Conservation (phyloP, 257 asterid genomes). For the Paraleonurus japonicus region DNA sequence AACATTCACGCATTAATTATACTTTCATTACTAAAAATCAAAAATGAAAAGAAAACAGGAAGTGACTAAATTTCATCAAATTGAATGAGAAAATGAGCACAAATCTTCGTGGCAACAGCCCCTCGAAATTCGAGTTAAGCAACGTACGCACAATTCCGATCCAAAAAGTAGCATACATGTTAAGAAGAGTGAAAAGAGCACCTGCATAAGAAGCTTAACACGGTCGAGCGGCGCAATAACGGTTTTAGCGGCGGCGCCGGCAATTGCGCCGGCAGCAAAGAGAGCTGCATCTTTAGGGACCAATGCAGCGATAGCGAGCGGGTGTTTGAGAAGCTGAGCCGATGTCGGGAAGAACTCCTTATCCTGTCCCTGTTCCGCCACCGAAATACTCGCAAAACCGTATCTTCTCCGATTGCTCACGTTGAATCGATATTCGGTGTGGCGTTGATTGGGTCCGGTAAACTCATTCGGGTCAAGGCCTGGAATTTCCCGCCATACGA, state of each 20-base stretch:
- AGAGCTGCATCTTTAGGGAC: constrained; percentile 69
- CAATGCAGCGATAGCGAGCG: constrained; percentile 65
- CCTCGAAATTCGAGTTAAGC: neutral
- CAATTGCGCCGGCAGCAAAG: constrained; percentile 76
- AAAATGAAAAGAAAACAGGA: neutral
- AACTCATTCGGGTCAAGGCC: constrained; percentile 36
- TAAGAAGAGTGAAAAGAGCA: neutral
- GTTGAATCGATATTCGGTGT: constrained; percentile 17
- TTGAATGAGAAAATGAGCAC: constrained; percentile 10
- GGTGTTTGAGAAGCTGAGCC: constrained; percentile 63
- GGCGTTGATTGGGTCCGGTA: constrained; percentile 33
- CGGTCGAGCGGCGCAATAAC: constrained; percentile 89
- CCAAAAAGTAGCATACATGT: neutral
- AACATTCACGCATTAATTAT: constrained; percentile 3
- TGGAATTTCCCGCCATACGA: constrained; percentile 47
- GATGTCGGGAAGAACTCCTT: constrained; percentile 44
- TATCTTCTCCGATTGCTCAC: constrained; percentile 23
- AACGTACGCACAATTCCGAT: neutral
- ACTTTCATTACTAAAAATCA: neutral
- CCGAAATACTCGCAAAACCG: constrained; percentile 54
- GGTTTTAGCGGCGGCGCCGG: constrained; percentile 72
- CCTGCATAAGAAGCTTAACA: constrained; percentile 85
- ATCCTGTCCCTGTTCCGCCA: constrained; percentile 38
- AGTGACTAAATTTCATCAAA: constrained; percentile 1
- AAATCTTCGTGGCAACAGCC: constrained; percentile 12